Evolutionary conservation across 345 rosid genomes (phyloP), one percentile per base, ranked within the genome.

Genomic region (Odontarrhena argentea): DNA sequence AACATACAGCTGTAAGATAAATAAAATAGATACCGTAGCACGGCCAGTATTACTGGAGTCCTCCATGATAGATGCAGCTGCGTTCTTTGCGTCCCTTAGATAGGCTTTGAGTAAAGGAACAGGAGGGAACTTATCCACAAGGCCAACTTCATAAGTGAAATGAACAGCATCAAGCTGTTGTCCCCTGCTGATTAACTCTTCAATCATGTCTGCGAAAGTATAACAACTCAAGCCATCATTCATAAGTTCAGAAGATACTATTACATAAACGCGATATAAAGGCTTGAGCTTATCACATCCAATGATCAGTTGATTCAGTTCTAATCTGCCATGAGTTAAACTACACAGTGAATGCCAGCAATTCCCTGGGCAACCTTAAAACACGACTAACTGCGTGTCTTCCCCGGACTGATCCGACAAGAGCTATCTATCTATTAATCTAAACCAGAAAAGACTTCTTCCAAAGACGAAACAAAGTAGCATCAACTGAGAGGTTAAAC

Each of bases 161-260:
- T 94, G 99, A 74, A 94, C 93, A 11, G 99, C 99, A 81, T 94
- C 99, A 61, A 91, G 97, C 82, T 87, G 97, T 66, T 94, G 97
- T 58, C 96, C 97, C 80, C 83, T 82, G 55, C 85, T 86, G 78
- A 94, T 86, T 68, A 94, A 78, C 53, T 91, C 97, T 81, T 79
- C 74, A 45, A 94, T 94, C 86, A 94, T 91, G 46, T 88, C 99
- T 91, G 88, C 42, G 34, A 1, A 67, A 13, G 14, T 47, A 46
- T n/a, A 72, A 73, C 53, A 63, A 35, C 60, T 9, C 50, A 3
- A 55, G 4, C 43, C 65, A 56, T 72, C 47, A 64, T 2, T 57
- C 45, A 0, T 8, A 22, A 42, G 32, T 11, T 72, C 18, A 34
- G 15, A 13, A n/a, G n/a, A n/a, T n/a, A 18, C 22, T 7, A 48